phyloP scores from a whole-genome alignment of 2,329 filamentous ascomycete genomes.

The Aspergillus pseudoviridinutans region DNA sequence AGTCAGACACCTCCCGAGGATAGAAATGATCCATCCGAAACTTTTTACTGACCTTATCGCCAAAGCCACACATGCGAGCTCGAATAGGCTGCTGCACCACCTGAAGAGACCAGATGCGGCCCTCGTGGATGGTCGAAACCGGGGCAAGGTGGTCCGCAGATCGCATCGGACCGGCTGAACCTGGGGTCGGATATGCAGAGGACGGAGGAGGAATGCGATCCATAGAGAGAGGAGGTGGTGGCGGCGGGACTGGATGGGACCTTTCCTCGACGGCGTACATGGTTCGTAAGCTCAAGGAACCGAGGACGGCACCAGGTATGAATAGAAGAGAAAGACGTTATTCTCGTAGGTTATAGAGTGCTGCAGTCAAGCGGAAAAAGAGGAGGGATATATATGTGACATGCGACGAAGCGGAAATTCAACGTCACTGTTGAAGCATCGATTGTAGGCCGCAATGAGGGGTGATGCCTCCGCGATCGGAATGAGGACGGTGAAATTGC shows the following conservation, averaged over 20 bases:
- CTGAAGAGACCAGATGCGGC: slow-evolving; percentile 57
- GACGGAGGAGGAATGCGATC: slow-evolving; percentile 37
- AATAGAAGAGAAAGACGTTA: slow-evolving; percentile 1
- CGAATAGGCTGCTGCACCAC: slow-evolving; percentile 89
- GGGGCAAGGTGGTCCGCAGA: slow-evolving; percentile 35
- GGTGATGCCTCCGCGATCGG: slow-evolving; percentile 10
- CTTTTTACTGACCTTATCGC: slow-evolving; percentile 72
- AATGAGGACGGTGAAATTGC: slow-evolving; percentile 2
- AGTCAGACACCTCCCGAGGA: background rate
- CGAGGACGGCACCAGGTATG: slow-evolving; percentile 15
- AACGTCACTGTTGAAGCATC: slow-evolving; percentile 20
- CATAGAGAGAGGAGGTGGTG: slow-evolving; percentile 37
- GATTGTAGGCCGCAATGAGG: slow-evolving; percentile 17
- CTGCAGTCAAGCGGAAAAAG: slow-evolving; percentile 5
- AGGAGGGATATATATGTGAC: slow-evolving; percentile 10
- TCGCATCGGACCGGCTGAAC: slow-evolving; percentile 28
- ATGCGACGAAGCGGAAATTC: slow-evolving; percentile 17
- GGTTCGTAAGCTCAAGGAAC: slow-evolving; percentile 24
- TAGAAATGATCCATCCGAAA: background rate
- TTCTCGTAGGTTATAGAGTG: slow-evolving; percentile 1
- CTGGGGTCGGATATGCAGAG: slow-evolving; percentile 34
- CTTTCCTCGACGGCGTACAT: slow-evolving; percentile 40
- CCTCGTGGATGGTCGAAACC: slow-evolving; percentile 39
- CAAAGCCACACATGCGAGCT: slow-evolving; percentile 97
- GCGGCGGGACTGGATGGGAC: slow-evolving; percentile 32